A percentile compares a stretch with the other conserved stretches of the same genome.
Evolutionary conservation across 2,329 filamentous ascomycete genomes (phyloP).

Genomic region (Diaporthe sp.): DNA sequence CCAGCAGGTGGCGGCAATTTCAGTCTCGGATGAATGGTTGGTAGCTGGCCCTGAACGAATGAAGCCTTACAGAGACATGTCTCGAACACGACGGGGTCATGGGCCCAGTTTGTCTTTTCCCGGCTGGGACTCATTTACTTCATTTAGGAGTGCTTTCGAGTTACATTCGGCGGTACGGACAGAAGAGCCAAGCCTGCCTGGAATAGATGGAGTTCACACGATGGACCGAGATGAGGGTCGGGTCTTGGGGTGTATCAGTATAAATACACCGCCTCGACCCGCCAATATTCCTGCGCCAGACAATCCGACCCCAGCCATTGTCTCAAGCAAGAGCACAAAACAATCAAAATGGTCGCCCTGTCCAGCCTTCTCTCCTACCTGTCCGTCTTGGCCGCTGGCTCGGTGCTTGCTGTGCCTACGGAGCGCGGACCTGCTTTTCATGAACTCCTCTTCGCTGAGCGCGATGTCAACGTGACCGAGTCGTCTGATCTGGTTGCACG

Average conservation of each 20-base stretch:
- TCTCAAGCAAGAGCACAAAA: neutral
- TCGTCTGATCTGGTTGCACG: slow-evolving; percentile 16
- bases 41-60: neutral
- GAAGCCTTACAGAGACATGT: neutral
- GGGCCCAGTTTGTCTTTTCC: slow-evolving; percentile 14
- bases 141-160: neutral
- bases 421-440: slow-evolving; percentile 21
- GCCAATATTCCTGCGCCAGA: neutral
- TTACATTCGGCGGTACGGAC: slow-evolving; percentile 26
- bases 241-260: neutral
- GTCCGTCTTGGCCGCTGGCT: neutral
- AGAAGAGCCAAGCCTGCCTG: neutral
- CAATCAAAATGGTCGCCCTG: slow-evolving; percentile 19
- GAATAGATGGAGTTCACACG: neutral
- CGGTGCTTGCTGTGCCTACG: slow-evolving; percentile 16
- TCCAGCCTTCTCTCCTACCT: neutral
- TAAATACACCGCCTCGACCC: neutral
- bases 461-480: slow-evolving; percentile 21
- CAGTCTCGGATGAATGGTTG: slow-evolving; percentile 6
- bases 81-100: slow-evolving; percentile 19
- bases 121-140: slow-evolving; percentile 26
- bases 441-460: slow-evolving; percentile 4
- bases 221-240: neutral
- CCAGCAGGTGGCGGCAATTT: neutral
- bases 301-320: neutral